Conservation (phyloP, 129 eudicot species). For the Silybum marianum region DNA sequence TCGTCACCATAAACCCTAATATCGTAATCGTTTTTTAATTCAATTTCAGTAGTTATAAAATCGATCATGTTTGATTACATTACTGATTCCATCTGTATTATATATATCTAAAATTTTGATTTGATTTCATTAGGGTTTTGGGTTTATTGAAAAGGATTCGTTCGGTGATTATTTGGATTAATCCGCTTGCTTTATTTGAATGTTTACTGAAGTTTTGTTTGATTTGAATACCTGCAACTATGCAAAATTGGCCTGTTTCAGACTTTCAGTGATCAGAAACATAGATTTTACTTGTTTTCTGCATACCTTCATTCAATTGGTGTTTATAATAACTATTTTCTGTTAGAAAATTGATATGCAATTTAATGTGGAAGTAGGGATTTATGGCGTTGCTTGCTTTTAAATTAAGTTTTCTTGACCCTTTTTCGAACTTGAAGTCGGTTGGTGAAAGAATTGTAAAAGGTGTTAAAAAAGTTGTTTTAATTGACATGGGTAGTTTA, state of each 20-base stretch:
- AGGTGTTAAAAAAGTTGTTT: too few relatives aligned
- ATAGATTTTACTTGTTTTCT: background rate
- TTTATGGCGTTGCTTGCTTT: background rate
- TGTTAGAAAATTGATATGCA: background rate
- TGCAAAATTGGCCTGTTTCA: background rate
- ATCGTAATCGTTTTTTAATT: background rate
- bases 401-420: background rate
- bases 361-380: background rate
- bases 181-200: background rate
- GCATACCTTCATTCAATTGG: background rate
- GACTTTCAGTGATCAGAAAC: background rate
- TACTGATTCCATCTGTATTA: background rate
- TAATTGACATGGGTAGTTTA: too few relatives aligned
- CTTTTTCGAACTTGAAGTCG: background rate
- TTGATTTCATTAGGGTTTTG: background rate
- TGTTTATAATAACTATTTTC: background rate
- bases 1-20: conserved; percentile 38
- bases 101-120: background rate
- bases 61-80: background rate
- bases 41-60: background rate
- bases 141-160: conserved; percentile 7
- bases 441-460: too few relatives aligned
- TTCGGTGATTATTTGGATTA: background rate
- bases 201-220: background rate
- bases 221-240: background rate